A percentile compares a stretch with the other conserved stretches of the same genome.
Evolutionary conservation across 805 yeast genomes (phyloP).

Genomic region (Candida andamanensis): DNA sequence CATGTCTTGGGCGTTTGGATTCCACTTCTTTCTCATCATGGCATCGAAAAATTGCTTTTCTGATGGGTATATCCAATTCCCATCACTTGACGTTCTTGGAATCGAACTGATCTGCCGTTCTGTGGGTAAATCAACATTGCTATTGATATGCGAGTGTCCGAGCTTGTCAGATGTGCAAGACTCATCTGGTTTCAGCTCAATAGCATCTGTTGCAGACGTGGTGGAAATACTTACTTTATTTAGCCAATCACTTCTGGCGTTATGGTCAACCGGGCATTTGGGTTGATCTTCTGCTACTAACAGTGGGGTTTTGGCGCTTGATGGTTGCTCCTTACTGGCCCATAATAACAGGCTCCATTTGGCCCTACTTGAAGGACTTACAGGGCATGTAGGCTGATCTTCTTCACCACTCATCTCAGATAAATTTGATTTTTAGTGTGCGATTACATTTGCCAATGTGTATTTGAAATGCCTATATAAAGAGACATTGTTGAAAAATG

Average conservation of each 20-base stretch:
- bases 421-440: constrained; percentile 1
- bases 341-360: constrained; percentile 28
- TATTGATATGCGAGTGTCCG: constrained; percentile 43
- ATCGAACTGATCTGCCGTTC: constrained; percentile 77
- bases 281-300: constrained; percentile 21
- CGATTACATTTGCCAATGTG: not conserved
- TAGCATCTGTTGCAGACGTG: constrained; percentile 29
- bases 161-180: constrained; percentile 13
- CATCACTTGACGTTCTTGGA: constrained; percentile 59
- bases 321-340: constrained; percentile 42
- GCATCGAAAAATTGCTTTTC: constrained; percentile 93
- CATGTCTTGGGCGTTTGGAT: constrained; percentile 81
- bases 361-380: constrained; percentile 40
- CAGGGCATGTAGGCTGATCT: constrained; percentile 43
- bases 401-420: constrained; percentile 1
- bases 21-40: constrained; percentile 86
- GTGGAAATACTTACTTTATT: constrained; percentile 30
- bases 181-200: constrained; percentile 20
- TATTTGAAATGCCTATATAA: not conserved
- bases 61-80: constrained; percentile 93
- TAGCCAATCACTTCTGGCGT: constrained; percentile 34
- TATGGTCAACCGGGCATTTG: constrained; percentile 22
- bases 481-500: too few species aligned
- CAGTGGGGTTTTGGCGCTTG: constrained; percentile 27
- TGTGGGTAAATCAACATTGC: constrained; percentile 48